Percentiles rank a stretch among this genome's conserved stretches.
These are phyloP conservation scores for Xylariales sp. DNA, from an alignment of 2,329 filamentous ascomycete species.

Conservation along the genomic window DNA sequence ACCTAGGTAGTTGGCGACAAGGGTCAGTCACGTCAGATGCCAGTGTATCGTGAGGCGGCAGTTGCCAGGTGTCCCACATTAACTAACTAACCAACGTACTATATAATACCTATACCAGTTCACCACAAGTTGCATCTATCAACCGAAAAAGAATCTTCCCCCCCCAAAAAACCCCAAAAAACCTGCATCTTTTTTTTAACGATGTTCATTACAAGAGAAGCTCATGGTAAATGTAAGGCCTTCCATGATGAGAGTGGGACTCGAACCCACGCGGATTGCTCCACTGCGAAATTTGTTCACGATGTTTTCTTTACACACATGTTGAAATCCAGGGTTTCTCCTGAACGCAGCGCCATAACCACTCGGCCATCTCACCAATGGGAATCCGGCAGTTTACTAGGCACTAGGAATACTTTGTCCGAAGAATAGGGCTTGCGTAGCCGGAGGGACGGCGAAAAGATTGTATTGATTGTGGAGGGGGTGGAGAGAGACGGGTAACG, in stretches of 20 bases:
- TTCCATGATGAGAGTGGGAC: conserved; percentile 53
- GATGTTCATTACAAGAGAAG: background rate
- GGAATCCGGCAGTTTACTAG: too few relatives aligned
- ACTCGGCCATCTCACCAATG: conserved; percentile 49
- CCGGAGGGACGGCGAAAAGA: too few relatives aligned
- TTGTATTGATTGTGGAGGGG: too few relatives aligned
- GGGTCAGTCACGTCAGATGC: too few relatives aligned
- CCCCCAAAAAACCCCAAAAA: background rate
- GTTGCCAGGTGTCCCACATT: background rate
- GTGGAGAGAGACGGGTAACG: too few relatives aligned
- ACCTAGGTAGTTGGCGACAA: too few relatives aligned
- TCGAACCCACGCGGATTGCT: conserved; percentile 56
- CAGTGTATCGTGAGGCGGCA: background rate
- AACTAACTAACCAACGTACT: background rate
- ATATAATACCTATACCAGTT: background rate
- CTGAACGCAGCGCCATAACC: conserved; percentile 53
- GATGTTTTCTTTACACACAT: too few relatives aligned
- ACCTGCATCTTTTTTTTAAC: background rate
- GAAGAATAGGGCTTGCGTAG: background rate
- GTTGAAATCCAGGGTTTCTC: background rate
- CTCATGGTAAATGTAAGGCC: background rate
- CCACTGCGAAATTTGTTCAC: conserved; percentile 47
- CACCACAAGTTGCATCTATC: background rate
- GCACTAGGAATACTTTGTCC: background rate
- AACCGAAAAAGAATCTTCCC: background rate